Evolutionary conservation across 2,329 filamentous ascomycete genomes (phyloP), one percentile per base, ranked within the genome.

Genomic region (Neopestalotiopsis clavispora): DNA sequence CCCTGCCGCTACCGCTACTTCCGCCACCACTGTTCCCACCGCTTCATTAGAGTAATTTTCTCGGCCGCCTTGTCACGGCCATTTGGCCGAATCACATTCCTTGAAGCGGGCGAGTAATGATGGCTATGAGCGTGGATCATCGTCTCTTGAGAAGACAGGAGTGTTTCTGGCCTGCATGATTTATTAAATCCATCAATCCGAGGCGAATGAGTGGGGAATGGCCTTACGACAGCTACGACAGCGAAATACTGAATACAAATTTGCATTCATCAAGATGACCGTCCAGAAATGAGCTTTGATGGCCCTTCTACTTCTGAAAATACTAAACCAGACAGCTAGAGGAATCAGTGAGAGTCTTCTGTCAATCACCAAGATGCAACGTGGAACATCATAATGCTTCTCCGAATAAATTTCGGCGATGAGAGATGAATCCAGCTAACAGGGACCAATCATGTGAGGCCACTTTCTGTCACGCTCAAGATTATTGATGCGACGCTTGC

Each of bases 151-250:
- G 45, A 52, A 9, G 45, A 17, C 10, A 52, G 45, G 20, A 14
- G 10, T n/a, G 20, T 52, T 52, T 20, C 34, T 38, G 34, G n/a
- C 45, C 45, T 20, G 20, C 9, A n/a, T 52, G 9, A 52, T 4
- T 20, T 9, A 9, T 52, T 52, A 9, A 20, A n/a, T 20, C n/a
- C n/a, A 20, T 9, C 9, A n/a, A 9, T 20, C n/a, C 45, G 17
- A 20, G 45, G 4, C 17, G n/a, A 52, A 52, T 7, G n/a, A 52
- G n/a, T 52, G 45, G n/a, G 45, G 45, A 52, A 52, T n/a, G 45
- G 45, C 45, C 45, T 52, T n/a, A 52, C n/a, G 45, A 52, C 45
- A 52, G 45, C 45, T 52, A 52, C 45, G 45, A 52, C 45, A 52
- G 45, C 45, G 45, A 52, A 7, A 52, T n/a, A 52, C n/a, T 52